Base-by-base conservation (phyloP, 169 alveolate genomes). In the Plasmodium chabaudi region DNA sequence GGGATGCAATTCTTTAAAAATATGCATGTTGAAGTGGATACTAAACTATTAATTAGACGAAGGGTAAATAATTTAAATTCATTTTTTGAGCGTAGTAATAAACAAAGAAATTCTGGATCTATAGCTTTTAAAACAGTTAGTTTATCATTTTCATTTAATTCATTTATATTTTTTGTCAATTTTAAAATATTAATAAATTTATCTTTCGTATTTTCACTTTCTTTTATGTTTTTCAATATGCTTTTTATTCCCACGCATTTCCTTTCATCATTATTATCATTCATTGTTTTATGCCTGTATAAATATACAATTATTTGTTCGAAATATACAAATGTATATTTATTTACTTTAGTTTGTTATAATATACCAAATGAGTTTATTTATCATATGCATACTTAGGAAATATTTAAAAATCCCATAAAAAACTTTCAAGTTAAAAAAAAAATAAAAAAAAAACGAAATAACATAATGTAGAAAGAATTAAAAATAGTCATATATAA, bases 41-140 rank as follows among this genome's bases (percentile, higher is more conserved):
- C 34, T 47, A 86, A 44, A 39, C 91, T 70, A 56, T 86, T 86
- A 1, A 86, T 72, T 86, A 70, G 49, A 53, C 91, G 86, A 17
- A 86, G 67, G 34, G 91, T 64, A 70, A 70, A 86, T 59, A 70
- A 42, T 39, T 61, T 59, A 53, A 68, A 86, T 17, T 51, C 67
- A 72, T 86, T 69, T 61, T 70, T 64, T 19, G 91, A 68, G 27
- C 91, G 91, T 27, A 86, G 55, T 44, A 86, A 63, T 59, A 86
- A 86, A 27, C 77, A 68, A 69, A 86, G 47, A 42, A 70, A 86
- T 17, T 51, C 71, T 5, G 19, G 25, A 39, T 63, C 68, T 5
- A 86, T 69, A 23, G 87, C 59, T 55, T 86, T 69, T 19, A 72
- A 42, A 25, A 70, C 27, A n/a, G n/a, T 86, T 25, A 69, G 13